A percentile compares a stretch with the other conserved stretches of the same genome.
Conservation (phyloP, 768 basidiomycete species). For the Russula brevipes region DNA sequence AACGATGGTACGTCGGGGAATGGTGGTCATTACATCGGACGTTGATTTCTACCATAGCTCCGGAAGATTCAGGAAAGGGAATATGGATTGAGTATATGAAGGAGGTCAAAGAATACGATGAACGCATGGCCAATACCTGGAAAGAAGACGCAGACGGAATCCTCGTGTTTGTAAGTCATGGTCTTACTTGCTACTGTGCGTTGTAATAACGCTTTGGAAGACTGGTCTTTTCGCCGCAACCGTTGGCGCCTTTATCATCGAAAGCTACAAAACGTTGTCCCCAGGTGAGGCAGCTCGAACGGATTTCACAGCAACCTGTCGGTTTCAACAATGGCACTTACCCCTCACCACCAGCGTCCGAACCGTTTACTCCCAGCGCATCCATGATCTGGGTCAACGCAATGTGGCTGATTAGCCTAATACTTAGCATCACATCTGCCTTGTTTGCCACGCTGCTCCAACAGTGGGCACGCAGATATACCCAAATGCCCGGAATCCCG, state of each 20-base stretch:
- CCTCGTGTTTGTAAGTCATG: background rate
- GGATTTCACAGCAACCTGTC: background rate
- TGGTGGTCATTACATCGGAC: no score
- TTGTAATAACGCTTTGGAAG: background rate
- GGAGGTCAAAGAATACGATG: background rate
- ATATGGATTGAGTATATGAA: background rate
- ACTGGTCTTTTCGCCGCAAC: background rate
- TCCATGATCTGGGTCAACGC: slow-evolving; percentile 11
- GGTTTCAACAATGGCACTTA: background rate
- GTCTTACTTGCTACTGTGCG: background rate
- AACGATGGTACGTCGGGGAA: no score
- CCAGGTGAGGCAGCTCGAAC: no score
- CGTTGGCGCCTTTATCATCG: background rate
- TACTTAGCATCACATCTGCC: slow-evolving; percentile 17
- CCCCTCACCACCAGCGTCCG: background rate
- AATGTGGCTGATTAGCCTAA: slow-evolving; percentile 18
- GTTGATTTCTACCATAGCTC: background rate
- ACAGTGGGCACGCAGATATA: slow-evolving; percentile 16
- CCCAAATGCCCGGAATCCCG: slow-evolving; percentile 4
- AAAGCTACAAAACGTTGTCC: no score
- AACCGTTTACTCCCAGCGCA: background rate
- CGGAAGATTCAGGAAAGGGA: background rate
- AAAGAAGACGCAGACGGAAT: background rate
- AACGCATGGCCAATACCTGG: background rate
- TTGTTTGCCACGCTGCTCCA: slow-evolving; percentile 15